Conservation (phyloP, 495 filamentous ascomycete species). For the Penicillium subrubescens region DNA sequence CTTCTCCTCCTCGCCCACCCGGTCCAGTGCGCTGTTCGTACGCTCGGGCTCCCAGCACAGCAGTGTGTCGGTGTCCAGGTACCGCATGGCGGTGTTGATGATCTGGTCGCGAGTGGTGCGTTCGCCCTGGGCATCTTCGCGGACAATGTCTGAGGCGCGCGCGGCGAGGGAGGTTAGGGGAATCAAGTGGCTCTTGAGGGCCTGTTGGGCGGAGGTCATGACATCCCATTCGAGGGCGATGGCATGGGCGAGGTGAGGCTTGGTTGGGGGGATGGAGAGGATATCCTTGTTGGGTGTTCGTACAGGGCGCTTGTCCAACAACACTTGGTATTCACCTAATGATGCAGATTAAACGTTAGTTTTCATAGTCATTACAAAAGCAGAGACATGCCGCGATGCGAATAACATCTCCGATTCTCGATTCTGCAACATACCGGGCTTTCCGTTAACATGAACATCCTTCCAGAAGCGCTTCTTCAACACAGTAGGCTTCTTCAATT, state of each 20-base stretch:
- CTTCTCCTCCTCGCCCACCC: constrained; percentile 30
- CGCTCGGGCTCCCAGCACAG: constrained; percentile 85
- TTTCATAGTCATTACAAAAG: neutral
- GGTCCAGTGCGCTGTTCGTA: constrained; percentile 26
- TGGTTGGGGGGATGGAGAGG: constrained; percentile 70
- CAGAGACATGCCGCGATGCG: neutral
- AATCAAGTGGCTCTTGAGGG: constrained; percentile 75
- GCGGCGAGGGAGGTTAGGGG: constrained; percentile 85
- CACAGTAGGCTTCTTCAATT: constrained; percentile 38
- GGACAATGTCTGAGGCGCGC: constrained; percentile 75
- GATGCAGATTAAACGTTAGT: neutral
- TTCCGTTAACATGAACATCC: constrained; percentile 64
- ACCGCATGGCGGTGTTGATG: constrained; percentile 69
- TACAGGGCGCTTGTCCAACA: constrained; percentile 80
- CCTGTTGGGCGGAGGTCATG: constrained; percentile 76
- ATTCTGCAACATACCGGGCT: constrained; percentile 43
- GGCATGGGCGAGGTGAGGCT: constrained; percentile 80
- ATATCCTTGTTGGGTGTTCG: constrained; percentile 72
- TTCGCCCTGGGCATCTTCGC: constrained; percentile 58
- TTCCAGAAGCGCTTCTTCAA: constrained; percentile 83
- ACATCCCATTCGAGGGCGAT: constrained; percentile 93
- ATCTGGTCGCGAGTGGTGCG: constrained; percentile 57
- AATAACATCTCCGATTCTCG: neutral
- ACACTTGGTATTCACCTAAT: constrained; percentile 65
- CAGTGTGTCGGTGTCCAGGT: constrained; percentile 90